These are phyloP conservation scores for Melanopsichium pennsylvanicum DNA, from an alignment of 1,284 basidiomycete genomes.

Conservation along the genomic window DNA sequence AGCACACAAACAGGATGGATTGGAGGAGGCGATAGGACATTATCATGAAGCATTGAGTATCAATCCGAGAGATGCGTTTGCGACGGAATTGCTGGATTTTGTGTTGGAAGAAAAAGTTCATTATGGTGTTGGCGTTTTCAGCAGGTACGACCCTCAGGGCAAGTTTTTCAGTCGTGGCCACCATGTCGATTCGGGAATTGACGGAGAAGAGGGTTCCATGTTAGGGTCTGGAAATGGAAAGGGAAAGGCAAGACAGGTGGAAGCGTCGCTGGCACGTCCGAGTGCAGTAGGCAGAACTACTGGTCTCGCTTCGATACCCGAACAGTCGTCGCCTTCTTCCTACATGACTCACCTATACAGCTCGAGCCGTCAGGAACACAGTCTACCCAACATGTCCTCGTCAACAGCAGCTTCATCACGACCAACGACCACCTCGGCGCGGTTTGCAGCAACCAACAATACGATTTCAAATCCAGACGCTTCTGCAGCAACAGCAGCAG, in stretches of 20 bases:
- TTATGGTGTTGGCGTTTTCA: constrained; percentile 20
- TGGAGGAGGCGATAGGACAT: constrained; percentile 55
- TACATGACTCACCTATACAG: no score
- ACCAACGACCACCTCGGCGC: neutral
- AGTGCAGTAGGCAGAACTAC: neutral
- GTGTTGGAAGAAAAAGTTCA: constrained; percentile 49
- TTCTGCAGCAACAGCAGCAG: constrained; percentile 9
- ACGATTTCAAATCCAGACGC: neutral
- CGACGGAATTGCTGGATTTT: constrained; percentile 50
- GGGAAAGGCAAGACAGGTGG: constrained; percentile 4
- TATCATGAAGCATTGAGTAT: constrained; percentile 56
- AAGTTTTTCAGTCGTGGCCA: no score
- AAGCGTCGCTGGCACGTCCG: neutral
- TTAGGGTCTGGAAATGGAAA: neutral
- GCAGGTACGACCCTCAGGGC: constrained; percentile 13
- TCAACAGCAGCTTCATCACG: constrained; percentile 9
- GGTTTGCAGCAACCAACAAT: neutral
- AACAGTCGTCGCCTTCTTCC: constrained; percentile 8
- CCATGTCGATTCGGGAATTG: no score
- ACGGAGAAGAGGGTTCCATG: no score
- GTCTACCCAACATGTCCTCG: no score
- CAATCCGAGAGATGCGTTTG: constrained; percentile 43
- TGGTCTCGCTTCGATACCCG: constrained; percentile 6
- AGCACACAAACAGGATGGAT: constrained; percentile 44
- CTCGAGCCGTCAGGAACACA: no score